Evolutionary conservation across 225 moss, liverwort and hornwort species (phyloP), one percentile per base, ranked within the genome.

Genomic region (Marchantia polymorpha): DNA sequence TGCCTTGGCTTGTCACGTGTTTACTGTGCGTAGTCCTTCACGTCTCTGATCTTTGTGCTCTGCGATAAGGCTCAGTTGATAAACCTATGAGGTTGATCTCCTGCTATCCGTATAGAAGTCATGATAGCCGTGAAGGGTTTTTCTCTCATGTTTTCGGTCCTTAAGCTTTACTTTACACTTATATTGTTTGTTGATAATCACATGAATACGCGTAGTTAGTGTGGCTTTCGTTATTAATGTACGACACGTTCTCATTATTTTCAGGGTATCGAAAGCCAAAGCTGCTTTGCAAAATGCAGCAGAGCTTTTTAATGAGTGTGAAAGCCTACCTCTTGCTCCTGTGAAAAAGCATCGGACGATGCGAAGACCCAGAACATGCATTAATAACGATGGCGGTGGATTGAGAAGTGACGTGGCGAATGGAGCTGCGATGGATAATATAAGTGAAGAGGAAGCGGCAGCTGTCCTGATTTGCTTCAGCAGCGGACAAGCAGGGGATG

Each of bases 371-470:
- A 78, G 85, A 2, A 50, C 81, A 61, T 85, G 83, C 47, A 70
- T 83, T 52, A 82, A 72, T 53, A 82, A 81, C 74, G 88, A 88
- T 73, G 55, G 61, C 5, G 73, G 49, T 23, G 82, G 81, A 15
- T 74, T 85, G 56, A 78, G 80, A 30, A 83, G 77, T 74, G 88
- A 88, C 49, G 83, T 55, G 63, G 74, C 81, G 7, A 83, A 55
- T 73, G 83, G 88, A 46, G 79, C 81, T 73, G 83, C 85, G 11
- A 77, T 83, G 72, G 85, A 88, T 72, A 85, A 81, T 73, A 88
- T 83, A 73, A 85, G 88, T 74, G 88, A 88, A 82, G 88, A 88
- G 74, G 88, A 88, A 83, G 88, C 85, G 25, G 88, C 88, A 48
- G 88, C 88, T 29, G 85, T 88, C 30, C 73, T 88, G 19, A 85